These are phyloP conservation scores for Apophysomyces ossiformis DNA, from an alignment of 371 early-diverging fungal genomes.

Conservation along the genomic window DNA sequence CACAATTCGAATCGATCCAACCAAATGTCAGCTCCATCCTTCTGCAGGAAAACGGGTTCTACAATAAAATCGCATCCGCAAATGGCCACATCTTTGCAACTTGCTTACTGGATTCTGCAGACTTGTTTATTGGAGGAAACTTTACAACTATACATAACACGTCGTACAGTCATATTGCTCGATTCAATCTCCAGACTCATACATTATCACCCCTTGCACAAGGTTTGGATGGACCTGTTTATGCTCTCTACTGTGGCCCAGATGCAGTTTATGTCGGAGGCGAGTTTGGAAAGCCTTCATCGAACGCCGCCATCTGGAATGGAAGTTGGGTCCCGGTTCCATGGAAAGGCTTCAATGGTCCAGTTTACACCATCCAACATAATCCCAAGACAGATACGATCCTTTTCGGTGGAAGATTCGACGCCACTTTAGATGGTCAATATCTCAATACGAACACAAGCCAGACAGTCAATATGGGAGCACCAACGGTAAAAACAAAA, in stretches of 20 bases:
- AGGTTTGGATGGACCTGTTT: constrained; percentile 77
- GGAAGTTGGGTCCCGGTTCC: constrained; percentile 54
- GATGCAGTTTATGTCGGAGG: constrained; percentile 59
- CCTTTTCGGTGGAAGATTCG: constrained; percentile 51
- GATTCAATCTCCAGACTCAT: constrained; percentile 48
- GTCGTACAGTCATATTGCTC: constrained; percentile 51
- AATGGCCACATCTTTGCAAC: constrained; percentile 17
- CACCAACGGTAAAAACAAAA: constrained; percentile 33
- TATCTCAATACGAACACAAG: constrained; percentile 36
- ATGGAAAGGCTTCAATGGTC: constrained; percentile 69
- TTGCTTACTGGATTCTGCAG: neutral
- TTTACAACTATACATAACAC: constrained; percentile 40
- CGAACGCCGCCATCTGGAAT: constrained; percentile 57
- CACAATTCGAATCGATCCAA: constrained; percentile 28
- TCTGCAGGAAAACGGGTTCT: constrained; percentile 16
- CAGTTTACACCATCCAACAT: constrained; percentile 41
- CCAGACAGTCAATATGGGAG: constrained; percentile 36
- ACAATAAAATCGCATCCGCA: constrained; percentile 21
- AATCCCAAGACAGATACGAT: constrained; percentile 26
- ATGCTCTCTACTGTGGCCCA: constrained; percentile 68
- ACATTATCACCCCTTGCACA: constrained; percentile 49
- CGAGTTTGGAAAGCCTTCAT: constrained; percentile 39
- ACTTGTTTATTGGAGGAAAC: constrained; percentile 51
- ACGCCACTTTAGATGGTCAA: constrained; percentile 45
- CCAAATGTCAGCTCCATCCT: constrained; percentile 15